Base-by-base conservation (phyloP, 257 asterid species). In the Salvia miltiorrhiza region DNA sequence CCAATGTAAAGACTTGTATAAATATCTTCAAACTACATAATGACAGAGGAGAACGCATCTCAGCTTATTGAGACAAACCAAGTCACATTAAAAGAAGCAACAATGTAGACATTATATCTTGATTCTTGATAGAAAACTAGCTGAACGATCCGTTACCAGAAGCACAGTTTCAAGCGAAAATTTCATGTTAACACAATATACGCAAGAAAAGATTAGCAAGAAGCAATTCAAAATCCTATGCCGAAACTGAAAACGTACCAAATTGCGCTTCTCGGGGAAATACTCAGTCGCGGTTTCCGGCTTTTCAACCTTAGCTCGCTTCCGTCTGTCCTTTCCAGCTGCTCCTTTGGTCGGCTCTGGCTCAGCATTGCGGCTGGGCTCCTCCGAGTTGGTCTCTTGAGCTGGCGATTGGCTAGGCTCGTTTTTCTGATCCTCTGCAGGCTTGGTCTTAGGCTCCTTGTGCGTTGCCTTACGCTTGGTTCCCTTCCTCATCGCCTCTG, bases 181-280 rank as follows among this genome's bases (percentile, higher is more conserved):
- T 35, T 41, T 45, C 7, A n/a, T 16, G 14, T 8, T 10, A 64
- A 54, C 40, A 54, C 17, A 21, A 57, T 28, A 39, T 13, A 47
- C 48, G 32, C 6, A 32, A 32, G 50, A 39, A 32, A 10, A 19
- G 23, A 55, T 32, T 10, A 21, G 21, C 61, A 3, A 35, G 14
- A 0, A 13, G 24, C 41, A 3, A 59, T 35, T 41, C 5, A 52
- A 9, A 43, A 52, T 52, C 28, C 6, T 39, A 59, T 3, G 43
- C 39, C 11, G 16, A 70, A 20, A 17, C 44, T 28, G 66, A 28
- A 0, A 7, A 19, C 17, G 55, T 85, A 90, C 97, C 89, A 90
- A 75, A 79, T 85, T 88, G 43, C 96, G 88, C 83, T 77, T 79
- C 35, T 91, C 96, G 0, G 79, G 79, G 58, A 91, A 88, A 77